Conservation (phyloP, 306 rosid species). For the Fragaria ananassa region DNA sequence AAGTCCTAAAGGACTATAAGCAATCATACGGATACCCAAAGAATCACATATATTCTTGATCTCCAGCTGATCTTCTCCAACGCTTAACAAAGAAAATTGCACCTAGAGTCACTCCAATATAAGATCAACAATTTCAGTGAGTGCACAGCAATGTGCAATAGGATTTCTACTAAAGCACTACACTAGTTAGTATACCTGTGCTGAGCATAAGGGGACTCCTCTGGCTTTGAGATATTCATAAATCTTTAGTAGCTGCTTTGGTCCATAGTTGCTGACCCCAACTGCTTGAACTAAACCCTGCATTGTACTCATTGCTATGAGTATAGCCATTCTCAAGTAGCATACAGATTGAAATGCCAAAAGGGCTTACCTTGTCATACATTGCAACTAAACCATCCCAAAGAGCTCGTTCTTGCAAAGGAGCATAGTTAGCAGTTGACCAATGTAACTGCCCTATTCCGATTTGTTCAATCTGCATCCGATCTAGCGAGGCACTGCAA, state of each 20-base stretch:
- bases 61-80: conserved; percentile 79
- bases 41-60: conserved; percentile 75
- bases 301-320: conserved; percentile 22
- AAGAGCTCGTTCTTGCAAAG: conserved; percentile 82
- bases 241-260: conserved; percentile 81
- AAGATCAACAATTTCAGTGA: conserved; percentile 7
- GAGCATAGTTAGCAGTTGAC: conserved; percentile 94
- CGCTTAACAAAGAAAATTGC: conserved; percentile 88
- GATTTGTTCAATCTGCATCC: conserved; percentile 78
- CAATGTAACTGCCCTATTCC: conserved; percentile 95
- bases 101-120: conserved; percentile 47
- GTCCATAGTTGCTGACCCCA: conserved; percentile 97
- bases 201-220: conserved; percentile 85
- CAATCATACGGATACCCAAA: conserved; percentile 75
- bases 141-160: conserved; percentile 11
- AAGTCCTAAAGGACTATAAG: conserved; percentile 95
- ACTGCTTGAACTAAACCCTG: conserved; percentile 92
- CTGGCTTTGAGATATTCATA: conserved; percentile 72
- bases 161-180: not conserved
- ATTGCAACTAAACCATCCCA: conserved; percentile 98
- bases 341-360: not conserved
- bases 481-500: conserved; percentile 77
- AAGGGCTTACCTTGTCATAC: conserved; percentile 70
- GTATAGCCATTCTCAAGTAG: not conserved
- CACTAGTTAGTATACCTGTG: conserved; percentile 51